Conservation (phyloP, 352 stramenopile genomes). For the Phytophthora capsici region DNA sequence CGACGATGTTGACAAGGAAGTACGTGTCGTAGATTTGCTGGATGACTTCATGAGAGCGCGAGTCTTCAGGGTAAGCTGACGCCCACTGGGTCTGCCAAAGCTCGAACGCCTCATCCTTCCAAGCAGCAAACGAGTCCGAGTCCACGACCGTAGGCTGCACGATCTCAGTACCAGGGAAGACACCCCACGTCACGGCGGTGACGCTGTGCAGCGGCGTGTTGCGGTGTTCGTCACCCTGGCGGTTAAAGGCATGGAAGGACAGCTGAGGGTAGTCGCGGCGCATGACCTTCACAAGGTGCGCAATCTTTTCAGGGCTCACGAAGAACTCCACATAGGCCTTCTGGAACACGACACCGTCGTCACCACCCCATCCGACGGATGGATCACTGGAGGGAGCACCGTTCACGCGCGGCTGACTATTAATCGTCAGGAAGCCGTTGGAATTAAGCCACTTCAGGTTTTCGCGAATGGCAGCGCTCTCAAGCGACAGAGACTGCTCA, state of each 20-base stretch:
- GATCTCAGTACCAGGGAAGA: constrained; percentile 95
- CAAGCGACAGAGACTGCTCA: constrained; percentile 93
- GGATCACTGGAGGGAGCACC: constrained; percentile 88
- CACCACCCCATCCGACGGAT: constrained; percentile 95
- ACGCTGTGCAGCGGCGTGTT: constrained; percentile 86
- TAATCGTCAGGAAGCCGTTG: constrained; percentile 96
- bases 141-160: constrained; percentile 98
- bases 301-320: constrained; percentile 83
- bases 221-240: constrained; percentile 68
- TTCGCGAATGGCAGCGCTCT: constrained; percentile 89
- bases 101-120: constrained; percentile 97
- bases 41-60: constrained; percentile 57
- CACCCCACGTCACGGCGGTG: constrained; percentile 97
- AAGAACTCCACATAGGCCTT: constrained; percentile 99
- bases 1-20: constrained; percentile 98
- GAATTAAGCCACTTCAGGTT: constrained; percentile 88
- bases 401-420: constrained; percentile 93
- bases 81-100: constrained; percentile 98
- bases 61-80: constrained; percentile 94
- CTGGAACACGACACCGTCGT: constrained; percentile 97
- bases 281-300: constrained; percentile 63
- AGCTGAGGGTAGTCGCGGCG: constrained; percentile 72
- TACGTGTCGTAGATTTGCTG: constrained; percentile 95
- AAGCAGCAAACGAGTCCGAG: constrained; percentile 94
- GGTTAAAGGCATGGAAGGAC: constrained; percentile 83